These are phyloP conservation scores for Seminavis robusta DNA, from an alignment of 108 stramenopile genomes.

Conservation along the genomic window DNA sequence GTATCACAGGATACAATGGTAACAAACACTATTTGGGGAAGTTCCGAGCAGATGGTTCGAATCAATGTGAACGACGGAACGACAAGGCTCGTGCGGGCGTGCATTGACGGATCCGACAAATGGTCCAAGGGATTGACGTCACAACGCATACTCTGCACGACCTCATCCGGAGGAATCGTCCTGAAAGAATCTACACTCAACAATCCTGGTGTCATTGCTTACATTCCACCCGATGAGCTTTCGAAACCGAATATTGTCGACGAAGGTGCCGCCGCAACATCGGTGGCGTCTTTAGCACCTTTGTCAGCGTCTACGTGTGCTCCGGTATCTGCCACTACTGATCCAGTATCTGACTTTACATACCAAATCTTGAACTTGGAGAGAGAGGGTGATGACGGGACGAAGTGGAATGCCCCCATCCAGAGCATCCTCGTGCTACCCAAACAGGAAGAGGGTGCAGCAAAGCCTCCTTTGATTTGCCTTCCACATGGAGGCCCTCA, in stretches of 20 bases:
- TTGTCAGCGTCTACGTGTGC: constrained; percentile 50
- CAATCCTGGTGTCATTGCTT: too few relatives aligned
- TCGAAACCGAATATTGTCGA: too few relatives aligned
- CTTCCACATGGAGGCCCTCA: constrained; percentile 84
- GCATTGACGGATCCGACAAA: too few relatives aligned
- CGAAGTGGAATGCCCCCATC: constrained; percentile 26
- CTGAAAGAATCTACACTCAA: too few relatives aligned
- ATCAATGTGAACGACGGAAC: constrained; percentile 35
- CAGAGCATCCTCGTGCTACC: constrained; percentile 60
- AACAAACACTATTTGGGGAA: constrained; percentile 62
- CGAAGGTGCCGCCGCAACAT: not conserved
- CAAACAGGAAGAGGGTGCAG: constrained; percentile 6
- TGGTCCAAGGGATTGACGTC: too few relatives aligned
- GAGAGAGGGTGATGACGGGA: constrained; percentile 32
- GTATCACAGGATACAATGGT: constrained; percentile 28
- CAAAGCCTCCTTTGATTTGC: constrained; percentile 66
- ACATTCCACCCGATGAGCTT: too few relatives aligned
- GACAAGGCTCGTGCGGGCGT: too few relatives aligned
- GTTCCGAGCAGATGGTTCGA: constrained; percentile 33
- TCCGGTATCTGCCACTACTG: too few relatives aligned
- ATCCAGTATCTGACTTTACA: constrained; percentile 11
- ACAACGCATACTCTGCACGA: too few relatives aligned
- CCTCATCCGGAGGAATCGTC: too few relatives aligned
- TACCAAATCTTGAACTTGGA: constrained; percentile 34
- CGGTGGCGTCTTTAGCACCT: too few relatives aligned